Percentiles rank a stretch among this genome's conserved stretches.
These are phyloP conservation scores for Populus tremula DNA, from an alignment of 345 rosid genomes.

Conservation along the genomic window DNA sequence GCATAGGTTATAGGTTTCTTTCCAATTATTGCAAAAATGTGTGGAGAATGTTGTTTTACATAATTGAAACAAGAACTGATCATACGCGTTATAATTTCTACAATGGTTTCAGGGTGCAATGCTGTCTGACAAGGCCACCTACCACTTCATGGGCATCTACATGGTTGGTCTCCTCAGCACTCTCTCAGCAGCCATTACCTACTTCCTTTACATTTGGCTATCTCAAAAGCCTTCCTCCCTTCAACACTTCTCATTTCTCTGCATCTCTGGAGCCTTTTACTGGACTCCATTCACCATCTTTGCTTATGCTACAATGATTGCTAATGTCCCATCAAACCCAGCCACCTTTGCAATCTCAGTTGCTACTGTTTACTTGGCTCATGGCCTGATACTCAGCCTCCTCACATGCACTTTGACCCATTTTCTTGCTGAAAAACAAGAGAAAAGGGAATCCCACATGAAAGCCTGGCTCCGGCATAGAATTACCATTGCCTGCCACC, in stretches of 20 bases:
- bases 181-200: conserved; percentile 47
- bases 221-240: conserved; percentile 36
- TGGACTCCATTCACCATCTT: conserved; percentile 54
- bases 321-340: conserved; percentile 27
- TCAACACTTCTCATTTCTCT: conserved; percentile 40
- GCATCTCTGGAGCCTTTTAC: conserved; percentile 58
- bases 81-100: background rate
- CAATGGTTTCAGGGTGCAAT: conserved; percentile 30
- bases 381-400: conserved; percentile 53
- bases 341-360: conserved; percentile 32
- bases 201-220: conserved; percentile 39
- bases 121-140: conserved; percentile 14
- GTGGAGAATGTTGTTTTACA: background rate
- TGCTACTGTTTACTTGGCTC: conserved; percentile 41
- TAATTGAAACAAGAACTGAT: background rate
- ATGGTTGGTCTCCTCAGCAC: conserved; percentile 51
- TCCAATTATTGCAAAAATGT: too few relatives aligned
- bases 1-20: too few relatives aligned
- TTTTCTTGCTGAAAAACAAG: conserved; percentile 34
- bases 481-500: conserved; percentile 54
- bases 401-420: conserved; percentile 38
- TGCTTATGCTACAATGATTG: conserved; percentile 47
- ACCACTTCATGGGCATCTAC: conserved; percentile 55
- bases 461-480: conserved; percentile 49
- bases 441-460: conserved; percentile 25